Evolutionary conservation across 139 green algal genomes (phyloP), one percentile per base, ranked within the genome.

Genomic region (Pseudopediastrum boryanum): DNA sequence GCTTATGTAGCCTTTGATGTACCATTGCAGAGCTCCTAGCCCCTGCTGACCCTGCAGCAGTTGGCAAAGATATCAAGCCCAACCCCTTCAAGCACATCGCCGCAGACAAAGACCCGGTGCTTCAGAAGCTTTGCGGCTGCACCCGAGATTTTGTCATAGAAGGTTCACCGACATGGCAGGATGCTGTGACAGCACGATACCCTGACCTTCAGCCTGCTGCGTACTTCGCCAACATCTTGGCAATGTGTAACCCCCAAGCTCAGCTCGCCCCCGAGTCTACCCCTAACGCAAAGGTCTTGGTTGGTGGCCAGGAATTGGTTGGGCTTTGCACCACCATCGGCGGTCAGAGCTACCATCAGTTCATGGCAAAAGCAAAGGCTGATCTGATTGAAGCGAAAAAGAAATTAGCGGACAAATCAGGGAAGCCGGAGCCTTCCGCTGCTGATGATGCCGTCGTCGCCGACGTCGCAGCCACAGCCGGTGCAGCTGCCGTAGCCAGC

Each of bases 181-280:
- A 66, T 9, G 1, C 38, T 10, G n/a, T 41, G 4, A 66, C 58
- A 31, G 58, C n/a, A 6, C 9, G 3, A 10, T 66, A 41, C 58
- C 58, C 58, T 16, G 58, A 13, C 1, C n/a, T 66, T 29, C n/a
- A 39, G n/a, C 58, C n/a, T 8, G 58, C 58, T 36, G 58, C 2
- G 3, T 66, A 42, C 38, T 29, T 31, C n/a, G 58, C 58, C 58
- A 66, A 66, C 58, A 39, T 66, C 58, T 23, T 66, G 58, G 23
- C 21, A 1, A 66, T 66, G 25, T 66, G 58, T 31, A 66, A 66
- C 58, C 36, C 31, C 31, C 13, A 23, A 19, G 58, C 58, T 3
- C 21, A 36, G 58, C 38, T 66, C n/a, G n/a, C n/a, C n/a, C n/a
- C n/a, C 38, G 58, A 42, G n/a, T 29, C 36, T 5, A 31, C 31